These are phyloP conservation scores for Cylindrotheca closterium DNA, from an alignment of 108 stramenopile species.

Conservation along the genomic window DNA sequence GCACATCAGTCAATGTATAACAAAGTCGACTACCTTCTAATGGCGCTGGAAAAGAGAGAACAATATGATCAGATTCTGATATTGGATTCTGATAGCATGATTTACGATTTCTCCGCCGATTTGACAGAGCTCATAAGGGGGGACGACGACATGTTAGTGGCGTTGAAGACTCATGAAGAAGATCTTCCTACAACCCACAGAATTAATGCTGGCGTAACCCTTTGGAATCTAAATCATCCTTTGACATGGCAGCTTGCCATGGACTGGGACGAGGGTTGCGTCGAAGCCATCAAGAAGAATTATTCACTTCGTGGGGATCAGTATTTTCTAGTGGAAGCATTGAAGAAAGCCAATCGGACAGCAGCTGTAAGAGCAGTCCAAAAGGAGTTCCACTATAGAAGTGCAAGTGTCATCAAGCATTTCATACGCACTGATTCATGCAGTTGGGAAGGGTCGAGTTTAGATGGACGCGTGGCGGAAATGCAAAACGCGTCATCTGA, in stretches of 20 bases:
- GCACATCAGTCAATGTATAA: slow-evolving; percentile 28
- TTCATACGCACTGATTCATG: slow-evolving; percentile 25
- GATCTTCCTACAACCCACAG: neutral
- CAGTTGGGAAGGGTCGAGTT: slow-evolving; percentile 20
- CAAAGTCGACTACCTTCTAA: slow-evolving; percentile 26
- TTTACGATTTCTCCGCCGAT: slow-evolving; percentile 31
- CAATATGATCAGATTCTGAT: slow-evolving; percentile 33
- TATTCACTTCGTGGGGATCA: slow-evolving; percentile 19
- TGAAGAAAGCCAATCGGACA: slow-evolving; percentile 2
- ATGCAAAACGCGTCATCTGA: slow-evolving; percentile 8
- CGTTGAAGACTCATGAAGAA: slow-evolving; percentile 9
- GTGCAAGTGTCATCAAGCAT: slow-evolving; percentile 34
- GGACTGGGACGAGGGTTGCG: slow-evolving; percentile 20
- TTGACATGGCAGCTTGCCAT: slow-evolving; percentile 10
- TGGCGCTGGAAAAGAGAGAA: slow-evolving; percentile 7
- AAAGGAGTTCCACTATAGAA: slow-evolving; percentile 30
- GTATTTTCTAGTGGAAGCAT: slow-evolving; percentile 4
- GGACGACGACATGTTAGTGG: slow-evolving; percentile 19
- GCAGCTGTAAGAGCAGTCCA: slow-evolving; percentile 5
- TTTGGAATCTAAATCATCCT: slow-evolving; percentile 37
- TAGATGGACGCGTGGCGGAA: slow-evolving; percentile 18
- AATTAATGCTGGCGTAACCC: slow-evolving; percentile 35
- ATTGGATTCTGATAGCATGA: slow-evolving; percentile 35
- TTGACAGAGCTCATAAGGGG: slow-evolving; percentile 16
- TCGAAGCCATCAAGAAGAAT: slow-evolving; percentile 10